Evolutionary conservation across 345 rosid species (phyloP), one percentile per base, ranked within the genome.

Genomic region (Atalantia buxifolia): DNA sequence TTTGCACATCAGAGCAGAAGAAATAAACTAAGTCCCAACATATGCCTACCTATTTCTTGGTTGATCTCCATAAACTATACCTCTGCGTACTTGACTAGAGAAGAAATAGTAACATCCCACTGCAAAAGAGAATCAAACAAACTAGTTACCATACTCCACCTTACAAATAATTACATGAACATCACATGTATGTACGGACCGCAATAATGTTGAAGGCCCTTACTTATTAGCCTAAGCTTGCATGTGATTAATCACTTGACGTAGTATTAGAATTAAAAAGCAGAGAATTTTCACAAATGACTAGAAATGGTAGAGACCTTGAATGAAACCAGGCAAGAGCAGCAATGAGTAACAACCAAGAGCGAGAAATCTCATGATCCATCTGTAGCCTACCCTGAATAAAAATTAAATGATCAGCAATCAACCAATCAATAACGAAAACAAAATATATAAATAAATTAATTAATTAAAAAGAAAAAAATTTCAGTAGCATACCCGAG

Each of bases 381-480:
- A 94, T 90, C 90, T 89, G 88, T 91, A 96, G 77, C 98, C 99
- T 91, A 96, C 94, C 97, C 97, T 96, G 97, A 84, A 89, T 67
- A 71, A 89, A 89, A 60, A 84, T 66, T 71, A 78, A 82, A 81
- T 60, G 88, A 86, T 91, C 77, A 89, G 83, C 76, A 33, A 72
- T 6, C 76, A 66, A 59, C 1, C 25, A 12, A 68, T 38, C n/a
- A 70, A 25, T 9, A 35, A 35, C 48, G 13, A 2, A 10, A 38
- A 38, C 14, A 42, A 42, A 2, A 12, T 12, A 3, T 12, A 45
- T 0, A 10, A 12, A 0, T 2, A 27, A 14, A 61, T 33, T 33
- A 31, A 63, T 5, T 6, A 48, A n/a, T 35, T 1, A 28, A 14
- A 16, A 14, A 35, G 28, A 9, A 10, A 16, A 65, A 33, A 64